Base-by-base conservation (phyloP, 139 green algal species). In the Diplosphaera chodatii region DNA sequence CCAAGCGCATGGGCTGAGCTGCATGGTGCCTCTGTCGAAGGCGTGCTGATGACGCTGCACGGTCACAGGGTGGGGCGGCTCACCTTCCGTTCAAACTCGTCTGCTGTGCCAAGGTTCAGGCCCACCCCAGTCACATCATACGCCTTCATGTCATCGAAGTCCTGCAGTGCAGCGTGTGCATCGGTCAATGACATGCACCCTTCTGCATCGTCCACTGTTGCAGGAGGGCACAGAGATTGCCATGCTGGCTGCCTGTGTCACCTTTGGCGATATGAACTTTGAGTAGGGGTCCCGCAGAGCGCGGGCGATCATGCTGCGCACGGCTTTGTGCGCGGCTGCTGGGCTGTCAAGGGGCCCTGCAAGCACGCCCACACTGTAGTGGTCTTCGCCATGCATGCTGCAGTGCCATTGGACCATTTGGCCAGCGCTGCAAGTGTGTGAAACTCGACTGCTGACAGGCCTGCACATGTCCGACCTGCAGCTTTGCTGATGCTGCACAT, bases 91-190 rank as follows among this genome's bases (percentile, higher is more conserved):
- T 75, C 69, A 67, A 86, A 92, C 55, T 96, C 91, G 66, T 87
- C 75, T 21, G 74, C 80, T 1, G 94, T 92, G 29, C 88, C 91
- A 56, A 99, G 84, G 77, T 98, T 98, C 37, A 98, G 80, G 0
- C 94, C 94, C 20, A 98, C 84, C 1, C 94, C 94, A 5, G 87
- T 96, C 13, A 99, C 82, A 78, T 99, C 94, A 65, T 97, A 99
- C 78, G 96, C 96, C 29, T 85, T 80, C 84, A 98, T 94, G 55
- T 73, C 76, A 1, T 76, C 63, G 72, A 99, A 97, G 72, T 98
- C 85, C 0, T 76, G 27, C 16, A 25, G 3, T 10, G 48, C 16
- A 27, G 13, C 16, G 16, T 10, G 37, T 20, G 37, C 8, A 20
- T 20, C 10, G 37, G 6, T 48, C 37, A 48, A 48, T 48, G n/a